Evolutionary conservation across 2,329 filamentous ascomycete genomes (phyloP), one percentile per base, ranked within the genome.

Genomic region (Apiospora arundinis): DNA sequence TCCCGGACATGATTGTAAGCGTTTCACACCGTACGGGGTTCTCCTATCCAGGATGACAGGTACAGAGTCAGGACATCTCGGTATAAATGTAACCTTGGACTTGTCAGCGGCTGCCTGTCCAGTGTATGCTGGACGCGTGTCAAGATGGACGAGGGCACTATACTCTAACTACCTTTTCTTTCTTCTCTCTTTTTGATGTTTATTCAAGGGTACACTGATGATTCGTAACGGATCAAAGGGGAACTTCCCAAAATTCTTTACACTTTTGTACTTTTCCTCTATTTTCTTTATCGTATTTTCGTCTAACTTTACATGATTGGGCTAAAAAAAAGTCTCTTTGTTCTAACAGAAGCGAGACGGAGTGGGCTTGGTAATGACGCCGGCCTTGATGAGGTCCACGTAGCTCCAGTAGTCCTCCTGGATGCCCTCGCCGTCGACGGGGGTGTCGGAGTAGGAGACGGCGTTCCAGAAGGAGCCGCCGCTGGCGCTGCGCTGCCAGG

Each of bases 401-500:
- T 49, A 69, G 44, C 67, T 69, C 70, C 70, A 71, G 44, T 71
- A 71, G 44, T 71, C 67, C 18, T 44, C 18, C 23, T 69, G 66
- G 23, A 67, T 60, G 14, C 74, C 74, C 45, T 75, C 72, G 25
- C 73, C 74, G 32, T 67, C 46, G 18, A 70, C 70, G 14, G 49
- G 40, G 48, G 67, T 56, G 25, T 72, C 69, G 25, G 69, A 70
- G n/a, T 70, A 70, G n/a, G 74, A 74, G 44, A 73, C 75, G 6
- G 73, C 75, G 16, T 74, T 78, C 79, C 78, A 79, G 68, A 76
- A 79, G n/a, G 76, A 69, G 70, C 79, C 76, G 2, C 80, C 81
- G 21, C 76, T 73, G 1, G 76, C 75, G 73, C 78, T 78, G 71
- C 79, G 80, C n/a, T 75, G 73, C 66, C 75, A 82, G 14, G 80